Conservation (phyloP, 139 green algal genomes). For the Edaphochlamys debaryana region DNA sequence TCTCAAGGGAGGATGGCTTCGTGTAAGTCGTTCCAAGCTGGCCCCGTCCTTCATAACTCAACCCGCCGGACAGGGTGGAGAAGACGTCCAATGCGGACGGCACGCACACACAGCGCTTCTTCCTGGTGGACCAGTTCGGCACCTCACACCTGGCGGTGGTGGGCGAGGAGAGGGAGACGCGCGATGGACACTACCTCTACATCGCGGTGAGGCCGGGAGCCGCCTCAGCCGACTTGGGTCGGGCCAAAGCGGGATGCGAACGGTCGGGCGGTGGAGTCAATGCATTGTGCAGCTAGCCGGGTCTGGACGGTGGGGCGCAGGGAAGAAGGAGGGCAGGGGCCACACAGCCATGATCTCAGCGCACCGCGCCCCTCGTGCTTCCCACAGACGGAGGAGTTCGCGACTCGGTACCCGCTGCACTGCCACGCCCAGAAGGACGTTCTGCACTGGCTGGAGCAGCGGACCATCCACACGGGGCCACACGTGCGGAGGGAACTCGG, state of each 20-base stretch:
- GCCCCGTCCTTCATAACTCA: too few species aligned
- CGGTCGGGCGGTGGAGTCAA: too few species aligned
- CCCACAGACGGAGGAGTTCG: conserved; percentile 36
- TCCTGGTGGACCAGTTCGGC: conserved; percentile 70
- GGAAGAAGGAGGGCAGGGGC: too few species aligned
- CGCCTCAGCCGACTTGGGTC: too few species aligned
- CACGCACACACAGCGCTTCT: conserved; percentile 59
- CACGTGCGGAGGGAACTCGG: too few species aligned
- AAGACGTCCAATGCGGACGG: conserved; percentile 41
- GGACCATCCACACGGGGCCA: conserved; percentile 53
- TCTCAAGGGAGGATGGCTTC: too few species aligned
- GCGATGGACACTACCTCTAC: conserved; percentile 82
- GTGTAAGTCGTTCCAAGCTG: too few species aligned
- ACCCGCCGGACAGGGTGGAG: conserved; percentile 48
- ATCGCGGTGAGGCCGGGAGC: conserved; percentile 51
- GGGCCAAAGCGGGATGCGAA: too few species aligned
- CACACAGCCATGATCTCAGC: too few species aligned
- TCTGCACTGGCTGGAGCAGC: conserved; percentile 61
- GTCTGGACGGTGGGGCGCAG: too few species aligned
- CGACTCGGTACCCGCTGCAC: not conserved
- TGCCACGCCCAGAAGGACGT: conserved; percentile 33
- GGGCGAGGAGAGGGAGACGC: conserved; percentile 73
- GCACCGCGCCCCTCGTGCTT: too few species aligned
- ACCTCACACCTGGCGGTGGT: conserved; percentile 64
- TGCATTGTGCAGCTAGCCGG: too few species aligned